phyloP scores from a whole-genome alignment of 1,284 basidiomycete genomes.

The Trichosporon faecale region DNA sequence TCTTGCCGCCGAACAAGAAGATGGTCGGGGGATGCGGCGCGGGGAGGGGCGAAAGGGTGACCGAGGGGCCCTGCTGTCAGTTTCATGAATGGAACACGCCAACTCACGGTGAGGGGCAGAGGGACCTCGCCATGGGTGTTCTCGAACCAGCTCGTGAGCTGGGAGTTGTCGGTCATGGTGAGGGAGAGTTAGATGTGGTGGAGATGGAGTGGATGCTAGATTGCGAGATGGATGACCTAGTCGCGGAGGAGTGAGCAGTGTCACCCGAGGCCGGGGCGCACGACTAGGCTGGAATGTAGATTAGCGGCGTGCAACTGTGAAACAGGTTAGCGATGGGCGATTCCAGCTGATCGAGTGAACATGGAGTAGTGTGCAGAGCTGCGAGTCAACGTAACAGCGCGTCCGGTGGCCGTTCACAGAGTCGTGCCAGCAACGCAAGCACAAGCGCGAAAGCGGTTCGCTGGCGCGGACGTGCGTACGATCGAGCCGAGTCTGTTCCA shows the following conservation, averaged over 20 bases:
- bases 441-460: background rate
- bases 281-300: background rate
- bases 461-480: background rate
- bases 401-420: background rate
- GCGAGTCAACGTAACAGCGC: background rate
- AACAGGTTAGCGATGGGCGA: background rate
- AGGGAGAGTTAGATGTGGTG: background rate
- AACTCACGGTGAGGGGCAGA: conserved; percentile 73
- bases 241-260: background rate
- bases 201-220: conserved; percentile 1
- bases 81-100: background rate
- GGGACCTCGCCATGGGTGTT: conserved; percentile 82
- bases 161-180: conserved; percentile 26
- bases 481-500: background rate
- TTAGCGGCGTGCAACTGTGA: background rate
- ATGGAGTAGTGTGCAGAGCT: background rate
- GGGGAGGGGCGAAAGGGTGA: conserved; percentile 44
- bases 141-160: conserved; percentile 79
- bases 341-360: background rate
- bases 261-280: conserved; percentile 6
- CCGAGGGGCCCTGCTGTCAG: conserved; percentile 38
- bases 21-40: conserved; percentile 38
- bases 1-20: conserved; percentile 68
- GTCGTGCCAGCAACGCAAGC: background rate
- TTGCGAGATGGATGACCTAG: background rate